These are phyloP conservation scores for Pyrenochaeta sp. DNA, from an alignment of 2,329 filamentous ascomycete genomes.

Conservation along the genomic window DNA sequence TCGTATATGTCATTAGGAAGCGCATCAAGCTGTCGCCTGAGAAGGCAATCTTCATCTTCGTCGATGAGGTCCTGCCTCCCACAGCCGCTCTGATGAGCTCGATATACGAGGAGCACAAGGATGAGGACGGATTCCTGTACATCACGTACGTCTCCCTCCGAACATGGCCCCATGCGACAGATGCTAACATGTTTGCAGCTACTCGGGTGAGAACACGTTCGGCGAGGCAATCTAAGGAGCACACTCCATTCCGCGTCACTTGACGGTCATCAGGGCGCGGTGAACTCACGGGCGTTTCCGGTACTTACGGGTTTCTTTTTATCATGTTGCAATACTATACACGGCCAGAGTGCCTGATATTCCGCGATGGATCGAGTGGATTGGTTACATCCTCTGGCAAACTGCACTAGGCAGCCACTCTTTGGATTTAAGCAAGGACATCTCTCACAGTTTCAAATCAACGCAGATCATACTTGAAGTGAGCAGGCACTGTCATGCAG, in stretches of 20 bases:
- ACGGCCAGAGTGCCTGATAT: conserved; percentile 23
- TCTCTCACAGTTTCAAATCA: not conserved
- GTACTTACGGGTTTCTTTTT: conserved; percentile 33
- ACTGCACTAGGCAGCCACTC: conserved; percentile 13
- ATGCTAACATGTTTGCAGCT: conserved; percentile 58
- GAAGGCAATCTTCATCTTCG: conserved; percentile 99
- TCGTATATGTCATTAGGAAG: conserved; percentile 99
- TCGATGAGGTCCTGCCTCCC: conserved; percentile 95
- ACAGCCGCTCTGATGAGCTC: conserved; percentile 98
- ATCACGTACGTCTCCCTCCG: conserved; percentile 74
- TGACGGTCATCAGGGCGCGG: conserved; percentile 29
- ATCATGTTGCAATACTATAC: conserved; percentile 24
- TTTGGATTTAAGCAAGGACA: not conserved
- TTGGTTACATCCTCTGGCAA: conserved; percentile 8
- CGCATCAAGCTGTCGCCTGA: conserved; percentile 99
- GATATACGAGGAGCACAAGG: conserved; percentile 99
- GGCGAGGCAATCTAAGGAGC: conserved; percentile 60
- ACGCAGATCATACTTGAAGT: conserved; percentile 2
- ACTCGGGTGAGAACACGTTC: conserved; percentile 99
- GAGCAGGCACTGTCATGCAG: not conserved
- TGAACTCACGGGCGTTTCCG: conserved; percentile 40
- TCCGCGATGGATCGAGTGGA: conserved; percentile 14
- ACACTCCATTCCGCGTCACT: conserved; percentile 17
- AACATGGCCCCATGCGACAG: not conserved
- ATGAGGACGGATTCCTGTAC: conserved; percentile 89